Evolutionary conservation across 805 yeast species (phyloP), one percentile per base, ranked within the genome.

Genomic region (Kodamaea laetipori): DNA sequence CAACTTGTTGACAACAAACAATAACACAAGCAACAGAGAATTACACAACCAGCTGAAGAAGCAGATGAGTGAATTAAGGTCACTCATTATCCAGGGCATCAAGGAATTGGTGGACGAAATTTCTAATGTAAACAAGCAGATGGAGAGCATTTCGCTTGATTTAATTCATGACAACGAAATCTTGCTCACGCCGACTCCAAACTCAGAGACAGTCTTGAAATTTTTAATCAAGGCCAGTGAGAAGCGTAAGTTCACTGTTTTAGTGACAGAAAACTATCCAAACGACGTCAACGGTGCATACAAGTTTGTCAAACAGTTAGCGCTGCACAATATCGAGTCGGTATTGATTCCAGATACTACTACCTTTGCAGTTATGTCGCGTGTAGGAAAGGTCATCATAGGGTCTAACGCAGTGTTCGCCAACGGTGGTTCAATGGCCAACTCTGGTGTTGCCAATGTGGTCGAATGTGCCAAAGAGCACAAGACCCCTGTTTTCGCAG

Each of bases 381-480:
- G 97, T 51, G 98, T 94, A 4, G 97, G 97, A 34, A 95, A 95
- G 63, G 99, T 94, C 23, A 81, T 94, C 46, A 79, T 95, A 42
- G 97, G 98, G 28, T 85, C 98, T 4, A 78, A 86, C 48, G 81
- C 96, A 0, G 97, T 94, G 4, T 86, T 94, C 61, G 96, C 96
- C 41, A 94, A 94, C 59, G 99, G 99, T 47, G 97, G 98, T 8
- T 86, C 96, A 52, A 79, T 89, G 38, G 81, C 96, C 2, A 80
- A 85, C 18, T 81, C 95, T 1, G 99, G 99, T 41, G 96, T 87
- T 21, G 86, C 96, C 21, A 78, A 90, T 38, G 97, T 90, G 8
- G 90, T 95, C 53, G 96, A 90, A 66, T 87, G 96, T 67, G 99
- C 99, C 19, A 87, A 86, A 60, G 96, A 88, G 58, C 92, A 87